Base-by-base conservation (phyloP, 306 rosid genomes). In the Lathyrus sativus region DNA sequence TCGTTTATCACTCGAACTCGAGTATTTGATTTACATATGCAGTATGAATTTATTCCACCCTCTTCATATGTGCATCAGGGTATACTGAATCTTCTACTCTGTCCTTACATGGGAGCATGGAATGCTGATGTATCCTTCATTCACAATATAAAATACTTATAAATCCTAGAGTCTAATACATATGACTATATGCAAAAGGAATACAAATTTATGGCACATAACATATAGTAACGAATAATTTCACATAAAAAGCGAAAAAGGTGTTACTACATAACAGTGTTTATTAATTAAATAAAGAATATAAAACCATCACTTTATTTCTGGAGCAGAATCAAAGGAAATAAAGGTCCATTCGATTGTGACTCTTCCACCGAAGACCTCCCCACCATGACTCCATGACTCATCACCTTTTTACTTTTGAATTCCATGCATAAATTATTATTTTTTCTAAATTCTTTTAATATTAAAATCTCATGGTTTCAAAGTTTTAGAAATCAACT, bases 291-390 rank as follows among this genome's bases (percentile, higher is more conserved):
- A 57, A 62, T 81, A 77, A 67, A 64, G 54, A 65, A 73, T 71
- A 72, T 67, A 74, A 80, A 72, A 74, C 13, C 58, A 62, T 59
- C 67, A 59, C 68, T 64, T 76, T 67, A 64, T 63, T 73, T 76
- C 42, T 28, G 80, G 72, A 81, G 45, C 71, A 55, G 76, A 81
- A 78, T 29, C 43, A 46, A 26, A 44, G 65, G 85, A 85, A 78
- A 80, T 81, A 84, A 84, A 79, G 91, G 83, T 73, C 71, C 83
- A 62, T 77, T 59, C 84, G 96, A 90, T 71, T 63, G 89, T 63
- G 95, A 90, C 85, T 64, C 88, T 80, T 85, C 95, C 95, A 90
- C 88, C 91, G 78, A 80, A 57, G 81, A 79, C 84, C 81, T 49
- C 79, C 75, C 88, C 89, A 76, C 88, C 87, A 83, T 74, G 76